These are phyloP conservation scores for Selaginella tamariscina DNA, from an alignment of 75 land plant genomes.

Conservation along the genomic window DNA sequence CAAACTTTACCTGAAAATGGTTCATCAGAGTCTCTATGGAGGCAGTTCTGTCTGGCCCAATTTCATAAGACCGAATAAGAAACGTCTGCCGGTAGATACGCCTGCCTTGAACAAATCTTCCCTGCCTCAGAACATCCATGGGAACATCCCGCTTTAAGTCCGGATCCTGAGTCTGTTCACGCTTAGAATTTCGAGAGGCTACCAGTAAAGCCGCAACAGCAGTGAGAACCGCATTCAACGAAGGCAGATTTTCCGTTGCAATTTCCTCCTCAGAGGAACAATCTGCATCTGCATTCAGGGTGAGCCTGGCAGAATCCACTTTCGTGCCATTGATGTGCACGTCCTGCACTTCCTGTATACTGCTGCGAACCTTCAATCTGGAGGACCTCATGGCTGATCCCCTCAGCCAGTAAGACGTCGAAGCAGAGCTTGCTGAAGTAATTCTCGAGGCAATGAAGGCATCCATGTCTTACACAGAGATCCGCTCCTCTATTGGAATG, in stretches of 20 bases:
- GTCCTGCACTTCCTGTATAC: neutral
- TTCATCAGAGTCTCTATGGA: neutral
- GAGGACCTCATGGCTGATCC: neutral
- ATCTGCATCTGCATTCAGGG: neutral
- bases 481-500: neutral
- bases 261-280: too few species aligned
- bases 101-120: neutral
- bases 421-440: neutral
- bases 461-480: neutral
- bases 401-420: neutral
- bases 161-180: too few species aligned
- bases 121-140: slow-evolving; percentile 49
- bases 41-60: neutral
- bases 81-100: neutral
- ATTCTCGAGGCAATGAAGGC: neutral
- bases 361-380: neutral
- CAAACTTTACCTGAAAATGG: neutral
- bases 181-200: too few species aligned
- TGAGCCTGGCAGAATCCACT: neutral
- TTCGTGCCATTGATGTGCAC: neutral
- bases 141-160: neutral
- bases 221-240: neutral
- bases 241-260: neutral
- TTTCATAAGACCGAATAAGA: neutral
- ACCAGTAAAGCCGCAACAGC: neutral